Percentiles rank a stretch among this genome's conserved stretches.
These are phyloP conservation scores for Neospermospora avenae DNA, from an alignment of 2,329 filamentous ascomycete genomes.

Conservation along the genomic window DNA sequence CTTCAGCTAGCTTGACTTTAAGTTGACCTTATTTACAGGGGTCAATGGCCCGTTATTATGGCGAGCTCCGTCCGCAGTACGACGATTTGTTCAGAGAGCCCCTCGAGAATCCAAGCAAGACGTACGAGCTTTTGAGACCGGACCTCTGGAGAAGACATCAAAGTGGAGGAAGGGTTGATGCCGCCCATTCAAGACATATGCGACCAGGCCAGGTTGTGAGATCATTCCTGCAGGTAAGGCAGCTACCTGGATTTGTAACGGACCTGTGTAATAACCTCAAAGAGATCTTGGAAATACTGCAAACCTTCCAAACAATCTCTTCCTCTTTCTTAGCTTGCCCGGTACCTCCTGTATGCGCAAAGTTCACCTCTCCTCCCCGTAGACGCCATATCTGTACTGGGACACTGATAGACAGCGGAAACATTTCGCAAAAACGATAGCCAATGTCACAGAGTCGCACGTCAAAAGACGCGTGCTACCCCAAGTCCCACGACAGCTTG, in stretches of 20 bases:
- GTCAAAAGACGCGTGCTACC: not conserved
- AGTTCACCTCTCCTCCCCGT: too few relatives aligned
- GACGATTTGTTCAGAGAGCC: not conserved
- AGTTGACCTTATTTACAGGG: not conserved
- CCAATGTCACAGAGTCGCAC: not conserved
- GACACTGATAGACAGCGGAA: not conserved
- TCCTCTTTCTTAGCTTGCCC: not conserved
- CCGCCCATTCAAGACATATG: conserved; percentile 21
- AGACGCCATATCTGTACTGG: conserved; percentile 17
- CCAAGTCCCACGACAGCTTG: too few relatives aligned
- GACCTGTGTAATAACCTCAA: not conserved
- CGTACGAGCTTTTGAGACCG: conserved; percentile 11
- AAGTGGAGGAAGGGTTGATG: conserved; percentile 13
- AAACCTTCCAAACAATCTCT: not conserved
- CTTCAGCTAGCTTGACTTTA: not conserved
- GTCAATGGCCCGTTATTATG: not conserved
- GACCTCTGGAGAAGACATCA: conserved; percentile 20
- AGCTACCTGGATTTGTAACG: not conserved
- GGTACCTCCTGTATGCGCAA: too few relatives aligned
- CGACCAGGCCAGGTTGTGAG: conserved; percentile 20
- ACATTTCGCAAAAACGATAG: not conserved
- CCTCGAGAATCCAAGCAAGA: conserved; percentile 2
- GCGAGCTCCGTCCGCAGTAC: not conserved
- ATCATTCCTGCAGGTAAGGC: conserved; percentile 16
- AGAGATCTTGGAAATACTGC: not conserved